These are phyloP conservation scores for Exsudoporus frostii DNA, from an alignment of 768 basidiomycete species.

Conservation along the genomic window DNA sequence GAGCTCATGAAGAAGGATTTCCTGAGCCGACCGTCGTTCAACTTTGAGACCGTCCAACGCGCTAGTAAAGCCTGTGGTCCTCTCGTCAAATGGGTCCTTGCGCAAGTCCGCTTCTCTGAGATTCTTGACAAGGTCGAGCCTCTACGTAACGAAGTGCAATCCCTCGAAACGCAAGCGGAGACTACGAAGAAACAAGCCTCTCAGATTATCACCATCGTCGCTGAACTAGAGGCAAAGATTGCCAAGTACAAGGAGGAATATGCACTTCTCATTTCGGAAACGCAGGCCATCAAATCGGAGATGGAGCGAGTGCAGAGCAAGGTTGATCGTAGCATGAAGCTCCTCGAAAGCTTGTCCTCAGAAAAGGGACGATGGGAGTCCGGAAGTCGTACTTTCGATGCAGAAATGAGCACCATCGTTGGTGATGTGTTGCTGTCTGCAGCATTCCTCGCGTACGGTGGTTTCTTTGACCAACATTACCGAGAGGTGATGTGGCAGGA, in stretches of 20 bases:
- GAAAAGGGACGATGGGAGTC: slow-evolving; percentile 93
- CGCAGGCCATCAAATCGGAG: slow-evolving; percentile 93
- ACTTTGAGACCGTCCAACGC: slow-evolving; percentile 91
- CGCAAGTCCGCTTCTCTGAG: slow-evolving; percentile 95
- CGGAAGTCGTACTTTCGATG: slow-evolving; percentile 92
- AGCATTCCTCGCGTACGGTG: slow-evolving; percentile 94
- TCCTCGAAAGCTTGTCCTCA: slow-evolving; percentile 91
- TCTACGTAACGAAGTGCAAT: slow-evolving; percentile 91
- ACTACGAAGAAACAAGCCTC: slow-evolving; percentile 92
- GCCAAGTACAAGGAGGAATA: slow-evolving; percentile 96
- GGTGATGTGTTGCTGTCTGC: slow-evolving; percentile 95
- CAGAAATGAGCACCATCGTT: slow-evolving; percentile 97
- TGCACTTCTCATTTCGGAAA: slow-evolving; percentile 92
- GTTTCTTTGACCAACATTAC: slow-evolving; percentile 98
- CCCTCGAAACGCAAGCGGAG: slow-evolving; percentile 87
- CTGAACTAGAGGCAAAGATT: slow-evolving; percentile 90
- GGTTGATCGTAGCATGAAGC: slow-evolving; percentile 94
- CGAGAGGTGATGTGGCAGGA: slow-evolving; percentile 96
- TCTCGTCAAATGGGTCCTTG: slow-evolving; percentile 96
- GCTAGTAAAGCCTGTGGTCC: slow-evolving; percentile 98
- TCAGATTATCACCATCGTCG: slow-evolving; percentile 88
- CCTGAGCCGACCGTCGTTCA: slow-evolving; percentile 85
- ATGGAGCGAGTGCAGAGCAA: slow-evolving; percentile 98
- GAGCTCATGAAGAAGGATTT: slow-evolving; percentile 93
- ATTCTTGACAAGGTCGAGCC: slow-evolving; percentile 97